Base-by-base conservation (phyloP, 371 early-diverging fungal species). In the Amoeboaphelidium occidentale region DNA sequence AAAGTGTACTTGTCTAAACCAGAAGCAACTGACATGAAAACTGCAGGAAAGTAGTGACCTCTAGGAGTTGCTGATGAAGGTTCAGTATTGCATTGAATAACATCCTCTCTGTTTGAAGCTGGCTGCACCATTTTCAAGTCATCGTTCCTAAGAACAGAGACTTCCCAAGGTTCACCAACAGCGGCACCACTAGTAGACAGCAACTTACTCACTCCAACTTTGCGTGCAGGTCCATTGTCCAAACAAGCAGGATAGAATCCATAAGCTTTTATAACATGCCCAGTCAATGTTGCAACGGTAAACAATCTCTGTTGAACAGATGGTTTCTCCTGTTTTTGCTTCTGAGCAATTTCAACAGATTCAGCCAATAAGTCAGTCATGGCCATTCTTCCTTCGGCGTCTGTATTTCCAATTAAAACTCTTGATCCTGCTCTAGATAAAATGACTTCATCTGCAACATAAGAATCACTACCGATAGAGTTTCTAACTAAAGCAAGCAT, bases 331-430 rank as follows among this genome's bases (percentile, higher is more conserved):
- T n/a, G n/a, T n/a, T n/a, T n/a, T n/a, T n/a, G n/a, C n/a, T n/a
- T n/a, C n/a, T n/a, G n/a, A n/a, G n/a, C n/a, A n/a, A n/a, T n/a
- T n/a, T n/a, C n/a, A n/a, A n/a, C n/a, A n/a, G n/a, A n/a, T n/a
- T n/a, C n/a, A n/a, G n/a, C n/a, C n/a, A n/a, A n/a, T n/a, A n/a
- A n/a, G n/a, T 25, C 84, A 0, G 78, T 71, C 83, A 87, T 82
- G 27, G 83, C 82, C 75, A 86, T 78, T 27, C 88, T 77, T 25
- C 88, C 88, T 63, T 88, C 88, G 23, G 87, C 88, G 58, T 86
- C 87, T 0, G 88, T 87, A 65, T 84, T 81, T 32, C 75, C 79
- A 43, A 84, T 74, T 42, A 81, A 58, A 2, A 84, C 83, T 41
- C 84, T 74, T n/a, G 68, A 73, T 3, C 88, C 87, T 26, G 76